These are phyloP conservation scores for Nemania sp. DNA, from an alignment of 2,329 filamentous ascomycete genomes.

Conservation along the genomic window DNA sequence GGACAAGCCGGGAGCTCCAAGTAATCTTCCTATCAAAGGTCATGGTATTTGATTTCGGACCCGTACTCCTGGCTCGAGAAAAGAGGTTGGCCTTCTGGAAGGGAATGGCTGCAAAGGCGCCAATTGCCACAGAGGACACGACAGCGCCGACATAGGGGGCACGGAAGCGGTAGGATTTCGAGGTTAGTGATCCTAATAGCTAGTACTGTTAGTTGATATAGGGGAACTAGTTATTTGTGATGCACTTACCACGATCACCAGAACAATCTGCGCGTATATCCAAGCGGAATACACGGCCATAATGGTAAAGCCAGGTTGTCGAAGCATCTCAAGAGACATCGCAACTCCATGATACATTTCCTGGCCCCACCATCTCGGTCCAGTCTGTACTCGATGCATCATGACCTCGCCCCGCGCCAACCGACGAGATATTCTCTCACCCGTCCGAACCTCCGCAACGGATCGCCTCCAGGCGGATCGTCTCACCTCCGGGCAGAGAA, in stretches of 20 bases:
- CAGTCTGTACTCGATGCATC: conserved; percentile 78
- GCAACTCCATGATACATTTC: conserved; percentile 78
- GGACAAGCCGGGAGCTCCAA: conserved; percentile 79
- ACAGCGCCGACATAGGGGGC: conserved; percentile 75
- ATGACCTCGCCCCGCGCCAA: conserved; percentile 80
- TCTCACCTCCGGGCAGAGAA: conserved; percentile 78
- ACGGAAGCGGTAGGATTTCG: conserved; percentile 72
- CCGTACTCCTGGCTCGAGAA: conserved; percentile 71
- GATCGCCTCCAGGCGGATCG: conserved; percentile 76
- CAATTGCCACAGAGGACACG: conserved; percentile 74
- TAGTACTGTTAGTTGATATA: conserved; percentile 33
- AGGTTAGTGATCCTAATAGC: conserved; percentile 78
- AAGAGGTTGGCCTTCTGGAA: conserved; percentile 79
- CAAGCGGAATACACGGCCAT: conserved; percentile 79
- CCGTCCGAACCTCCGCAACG: conserved; percentile 71
- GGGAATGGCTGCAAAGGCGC: conserved; percentile 76
- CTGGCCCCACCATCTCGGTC: conserved; percentile 81
- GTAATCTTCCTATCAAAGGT: conserved; percentile 72
- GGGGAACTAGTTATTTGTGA: not conserved
- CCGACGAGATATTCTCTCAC: conserved; percentile 64
- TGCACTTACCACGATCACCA: conserved; percentile 69
- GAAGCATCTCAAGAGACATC: conserved; percentile 76
- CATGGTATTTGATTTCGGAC: conserved; percentile 73
- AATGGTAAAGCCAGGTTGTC: conserved; percentile 78
- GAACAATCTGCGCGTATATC: conserved; percentile 81